phyloP scores from a whole-genome alignment of 805 yeast genomes.

The Alloascoidea africana region DNA sequence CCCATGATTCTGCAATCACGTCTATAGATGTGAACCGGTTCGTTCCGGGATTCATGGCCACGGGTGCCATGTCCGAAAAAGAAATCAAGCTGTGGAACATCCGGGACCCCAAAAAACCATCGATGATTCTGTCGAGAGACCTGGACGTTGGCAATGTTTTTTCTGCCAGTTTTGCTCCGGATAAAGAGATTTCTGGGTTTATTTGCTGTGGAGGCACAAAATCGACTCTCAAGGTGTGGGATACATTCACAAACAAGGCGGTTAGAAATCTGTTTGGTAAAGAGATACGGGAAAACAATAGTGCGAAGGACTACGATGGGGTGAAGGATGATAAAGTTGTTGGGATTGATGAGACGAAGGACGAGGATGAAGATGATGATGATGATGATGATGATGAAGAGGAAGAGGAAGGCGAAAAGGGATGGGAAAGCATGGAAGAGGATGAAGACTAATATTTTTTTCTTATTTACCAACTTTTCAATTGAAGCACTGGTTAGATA shows the following conservation, averaged over 20 bases:
- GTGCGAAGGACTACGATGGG: constrained; percentile 38
- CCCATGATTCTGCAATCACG: constrained; percentile 79
- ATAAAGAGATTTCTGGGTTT: constrained; percentile 73
- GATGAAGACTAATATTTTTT: neutral
- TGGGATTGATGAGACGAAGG: constrained; percentile 39
- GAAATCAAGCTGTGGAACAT: constrained; percentile 79
- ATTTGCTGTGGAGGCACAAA: constrained; percentile 78
- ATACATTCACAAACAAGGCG: constrained; percentile 65
- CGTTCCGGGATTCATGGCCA: constrained; percentile 60
- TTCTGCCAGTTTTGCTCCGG: constrained; percentile 71
- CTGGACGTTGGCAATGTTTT: constrained; percentile 91
- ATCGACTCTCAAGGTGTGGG: constrained; percentile 85
- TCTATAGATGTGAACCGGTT: constrained; percentile 54
- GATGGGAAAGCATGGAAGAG: constrained; percentile 6
- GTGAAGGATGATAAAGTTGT: constrained; percentile 48
- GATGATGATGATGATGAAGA: constrained; percentile 36
- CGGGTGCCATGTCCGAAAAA: constrained; percentile 89
- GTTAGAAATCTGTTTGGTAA: constrained; percentile 56
- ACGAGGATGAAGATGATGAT: constrained; percentile 38
- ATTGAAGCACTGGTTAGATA: too few relatives aligned
- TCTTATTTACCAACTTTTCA: neutral
- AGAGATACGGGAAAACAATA: constrained; percentile 39
- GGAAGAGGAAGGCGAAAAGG: constrained; percentile 24
- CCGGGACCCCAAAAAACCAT: constrained; percentile 39
- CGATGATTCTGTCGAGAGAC: constrained; percentile 83